Evolutionary conservation across 495 filamentous ascomycete species (phyloP).

Genomic region (Penicillium verhagenii): DNA sequence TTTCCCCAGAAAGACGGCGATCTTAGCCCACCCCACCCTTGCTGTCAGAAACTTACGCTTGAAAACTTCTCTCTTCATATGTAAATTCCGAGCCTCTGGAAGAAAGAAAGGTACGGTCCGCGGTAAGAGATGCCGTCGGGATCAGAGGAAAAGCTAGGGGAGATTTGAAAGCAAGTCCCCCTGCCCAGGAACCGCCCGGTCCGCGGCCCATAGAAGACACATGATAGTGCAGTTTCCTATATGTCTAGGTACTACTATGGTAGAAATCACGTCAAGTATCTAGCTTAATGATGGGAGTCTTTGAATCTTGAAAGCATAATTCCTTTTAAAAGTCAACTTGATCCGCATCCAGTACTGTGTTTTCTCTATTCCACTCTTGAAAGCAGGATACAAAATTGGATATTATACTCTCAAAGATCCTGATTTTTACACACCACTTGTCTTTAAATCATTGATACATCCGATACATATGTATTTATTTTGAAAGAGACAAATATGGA

Average conservation of each 20-base stretch:
- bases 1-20: not conserved
- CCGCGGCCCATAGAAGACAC: conserved; percentile 2
- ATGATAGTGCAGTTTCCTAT: not conserved
- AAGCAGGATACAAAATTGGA: too few species aligned
- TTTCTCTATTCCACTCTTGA: too few species aligned
- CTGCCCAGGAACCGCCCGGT: not conserved
- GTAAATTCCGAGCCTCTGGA: too few species aligned
- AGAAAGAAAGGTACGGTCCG: not conserved
- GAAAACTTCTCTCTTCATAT: not conserved
- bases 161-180: not conserved
- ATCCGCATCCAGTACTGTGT: not conserved
- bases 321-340: not conserved
- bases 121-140: not conserved
- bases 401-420: too few species aligned
- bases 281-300: too few species aligned
- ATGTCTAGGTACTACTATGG: too few species aligned
- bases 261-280: too few species aligned
- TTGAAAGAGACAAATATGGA: too few species aligned
- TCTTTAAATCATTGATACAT: too few species aligned
- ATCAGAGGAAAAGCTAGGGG: not conserved
- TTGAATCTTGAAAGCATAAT: too few species aligned
- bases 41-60: not conserved
- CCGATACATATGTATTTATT: too few species aligned
- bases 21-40: not conserved
- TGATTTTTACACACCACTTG: too few species aligned